Evolutionary conservation across 768 basidiomycete species (phyloP).

Genomic region (Leccinum subtestaceum): DNA sequence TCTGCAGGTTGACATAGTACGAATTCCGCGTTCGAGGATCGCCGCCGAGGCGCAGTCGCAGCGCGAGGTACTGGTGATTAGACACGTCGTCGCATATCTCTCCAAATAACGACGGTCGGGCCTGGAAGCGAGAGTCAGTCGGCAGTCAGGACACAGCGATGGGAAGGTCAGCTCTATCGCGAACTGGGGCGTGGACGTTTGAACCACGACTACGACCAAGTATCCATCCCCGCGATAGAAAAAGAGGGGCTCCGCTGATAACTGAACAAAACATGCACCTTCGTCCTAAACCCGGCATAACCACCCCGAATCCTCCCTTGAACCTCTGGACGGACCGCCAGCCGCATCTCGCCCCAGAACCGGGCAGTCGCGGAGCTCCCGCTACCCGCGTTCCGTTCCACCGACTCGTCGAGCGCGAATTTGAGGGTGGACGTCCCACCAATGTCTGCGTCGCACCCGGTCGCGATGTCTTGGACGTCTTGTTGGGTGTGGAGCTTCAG

Average conservation of each 20-base stretch:
- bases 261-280: constrained; percentile 42
- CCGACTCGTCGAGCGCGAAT: constrained; percentile 62
- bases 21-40: constrained; percentile 72
- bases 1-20: constrained; percentile 95
- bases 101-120: constrained; percentile 82
- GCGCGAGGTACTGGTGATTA: constrained; percentile 72
- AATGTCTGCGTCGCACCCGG: constrained; percentile 86
- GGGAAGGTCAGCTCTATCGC: neutral
- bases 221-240: no score
- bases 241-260: neutral
- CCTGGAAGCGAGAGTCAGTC: constrained; percentile 36
- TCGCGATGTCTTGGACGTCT: constrained; percentile 62
- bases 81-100: constrained; percentile 83
- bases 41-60: constrained; percentile 77
- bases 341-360: constrained; percentile 80
- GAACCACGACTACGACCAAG: no score
- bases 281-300: constrained; percentile 89
- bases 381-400: constrained; percentile 42
- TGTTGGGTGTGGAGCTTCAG: constrained; percentile 59
- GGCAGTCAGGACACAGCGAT: neutral
- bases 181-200: neutral
- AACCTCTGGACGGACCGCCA: constrained; percentile 64
- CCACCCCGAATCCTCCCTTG: constrained; percentile 74
- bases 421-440: constrained; percentile 80
- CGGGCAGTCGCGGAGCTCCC: constrained; percentile 54